Base-by-base conservation (phyloP, 1,139 yeast genomes). In the Yamadazyma jaroonii region DNA sequence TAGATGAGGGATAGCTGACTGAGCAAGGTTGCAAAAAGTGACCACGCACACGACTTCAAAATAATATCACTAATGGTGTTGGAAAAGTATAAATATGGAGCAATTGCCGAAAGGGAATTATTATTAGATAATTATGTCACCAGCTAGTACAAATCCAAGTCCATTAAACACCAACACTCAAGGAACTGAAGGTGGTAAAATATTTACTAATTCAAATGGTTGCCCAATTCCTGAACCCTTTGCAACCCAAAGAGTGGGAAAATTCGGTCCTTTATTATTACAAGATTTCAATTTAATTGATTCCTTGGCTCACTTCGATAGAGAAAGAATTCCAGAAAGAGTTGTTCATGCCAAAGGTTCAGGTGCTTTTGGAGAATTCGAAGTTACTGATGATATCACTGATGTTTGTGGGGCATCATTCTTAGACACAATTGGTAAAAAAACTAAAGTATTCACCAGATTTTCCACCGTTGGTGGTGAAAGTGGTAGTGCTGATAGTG, bases 391-490 rank as follows among this genome's bases (percentile, higher is more conserved):
- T 56, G 88, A 84, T 49, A 74, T 85, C 53, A 63, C 81, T 32
- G 94, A 85, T 56, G 54, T 84, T 41, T 74, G 82, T 45, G 64
- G 66, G 42, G 79, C 92, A 31, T 77, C 75, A 39, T 81, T 84
- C 59, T 71, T 83, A 50, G 76, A 72, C 57, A 65, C 73, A 24
- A 70, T 77, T 29, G 92, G 92, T 51, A 81, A 81, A 64, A 82
- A 79, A 64, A 81, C 88, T 48, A 73, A 72, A 49, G 67, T 77
- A 44, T 72, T 83, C 50, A 75, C 84, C 31, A 72, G 94, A 50
- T 84, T 84, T 67, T 82, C 90, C 50, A 84, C 90, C 29, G 94
- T 84, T 36, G 92, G 90, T 48, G 92, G 94, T 43, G 94, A 84
- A 62, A 62, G 64, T 45, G 94, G 90, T 33, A 74, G 86, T 33